Evolutionary conservation across 257 asterid genomes (phyloP), one percentile per base, ranked within the genome.

Genomic region (Solanum chmielewskii): DNA sequence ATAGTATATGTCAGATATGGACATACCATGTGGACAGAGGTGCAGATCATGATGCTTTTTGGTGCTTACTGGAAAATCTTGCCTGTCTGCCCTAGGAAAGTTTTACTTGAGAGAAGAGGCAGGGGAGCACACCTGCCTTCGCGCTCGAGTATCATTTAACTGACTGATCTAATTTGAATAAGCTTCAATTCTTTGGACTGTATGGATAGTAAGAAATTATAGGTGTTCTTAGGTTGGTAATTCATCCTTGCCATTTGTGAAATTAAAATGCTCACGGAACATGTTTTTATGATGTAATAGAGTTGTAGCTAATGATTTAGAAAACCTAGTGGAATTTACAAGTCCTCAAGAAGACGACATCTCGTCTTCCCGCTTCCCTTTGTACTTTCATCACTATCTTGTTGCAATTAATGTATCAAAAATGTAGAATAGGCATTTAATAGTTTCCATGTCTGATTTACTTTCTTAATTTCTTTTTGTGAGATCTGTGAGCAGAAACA

Each of bases 401-500:
- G 64, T 33, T 78, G 41, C 25, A 25, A 45, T 45, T 23, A 69
- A 47, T 29, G 56, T 41, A 37, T 76, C 23, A 76, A 44, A 52
- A 62, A 74, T 14, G 8, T 37, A 35, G 69, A 85, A 70, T 41
- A 16, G 52, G 66, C 37, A 62, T 44, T 37, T 31, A 31, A 27
- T 52, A 29, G 25, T 27, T 42, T 78, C 35, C 49, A 23, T 59
- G 56, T 62, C 71, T 77, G 45, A 81, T 80, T 47, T 70, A 42
- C 25, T 52, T 11, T 33, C 27, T 52, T 27, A 27, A 44, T 44
- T 86, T 31, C 66, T 47, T 29, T 29, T 85, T 71, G 74, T 73
- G 82, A 41, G 69, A 69, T 64, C 49, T 39, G 29, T 35, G 71
- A 82, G 88, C 88, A 88, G 90, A 88, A 88, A 81, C 56, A 82